These are phyloP conservation scores for Tricholoma terreum DNA, from an alignment of 768 basidiomycete species.

Conservation along the genomic window DNA sequence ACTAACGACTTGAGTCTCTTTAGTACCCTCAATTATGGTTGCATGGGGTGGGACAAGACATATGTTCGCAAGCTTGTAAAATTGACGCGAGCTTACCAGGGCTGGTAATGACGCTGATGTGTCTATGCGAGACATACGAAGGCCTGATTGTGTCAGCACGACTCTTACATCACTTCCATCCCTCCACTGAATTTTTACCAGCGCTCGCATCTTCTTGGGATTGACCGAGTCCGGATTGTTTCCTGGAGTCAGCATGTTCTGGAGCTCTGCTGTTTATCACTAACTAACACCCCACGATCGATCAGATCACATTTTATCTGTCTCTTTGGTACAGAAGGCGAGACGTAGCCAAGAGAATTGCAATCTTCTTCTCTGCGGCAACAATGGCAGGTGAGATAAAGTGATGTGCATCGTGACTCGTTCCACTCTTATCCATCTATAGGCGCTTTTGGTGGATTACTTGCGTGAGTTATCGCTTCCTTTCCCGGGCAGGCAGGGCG, in stretches of 20 bases:
- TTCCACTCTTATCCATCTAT: conserved; percentile 9
- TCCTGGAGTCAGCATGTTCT: conserved; percentile 28
- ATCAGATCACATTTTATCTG: conserved; percentile 41
- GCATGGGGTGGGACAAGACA: conserved; percentile 23
- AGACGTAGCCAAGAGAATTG: conserved; percentile 56
- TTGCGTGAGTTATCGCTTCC: conserved; percentile 35
- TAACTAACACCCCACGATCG: background rate
- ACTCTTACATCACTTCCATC: background rate
- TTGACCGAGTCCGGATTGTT: conserved; percentile 39
- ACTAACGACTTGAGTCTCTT: background rate
- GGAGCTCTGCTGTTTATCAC: background rate
- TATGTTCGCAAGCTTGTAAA: background rate
- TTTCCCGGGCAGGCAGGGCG: background rate
- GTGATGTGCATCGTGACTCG: too few species aligned
- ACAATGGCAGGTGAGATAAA: conserved; percentile 41
- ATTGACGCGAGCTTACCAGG: conserved; percentile 7
- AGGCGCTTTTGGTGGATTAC: conserved; percentile 46
- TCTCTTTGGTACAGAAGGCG: conserved; percentile 59
- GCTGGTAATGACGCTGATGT: conserved; percentile 31
- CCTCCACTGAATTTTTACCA: conserved; percentile 6
- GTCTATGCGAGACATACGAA: conserved; percentile 28
- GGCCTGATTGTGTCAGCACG: conserved; percentile 26
- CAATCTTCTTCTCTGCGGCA: conserved; percentile 63
- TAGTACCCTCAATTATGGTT: conserved; percentile 31
- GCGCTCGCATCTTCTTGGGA: conserved; percentile 38